Evolutionary conservation across 768 basidiomycete species (phyloP).

Genomic region (Saitozyma podzolica): DNA sequence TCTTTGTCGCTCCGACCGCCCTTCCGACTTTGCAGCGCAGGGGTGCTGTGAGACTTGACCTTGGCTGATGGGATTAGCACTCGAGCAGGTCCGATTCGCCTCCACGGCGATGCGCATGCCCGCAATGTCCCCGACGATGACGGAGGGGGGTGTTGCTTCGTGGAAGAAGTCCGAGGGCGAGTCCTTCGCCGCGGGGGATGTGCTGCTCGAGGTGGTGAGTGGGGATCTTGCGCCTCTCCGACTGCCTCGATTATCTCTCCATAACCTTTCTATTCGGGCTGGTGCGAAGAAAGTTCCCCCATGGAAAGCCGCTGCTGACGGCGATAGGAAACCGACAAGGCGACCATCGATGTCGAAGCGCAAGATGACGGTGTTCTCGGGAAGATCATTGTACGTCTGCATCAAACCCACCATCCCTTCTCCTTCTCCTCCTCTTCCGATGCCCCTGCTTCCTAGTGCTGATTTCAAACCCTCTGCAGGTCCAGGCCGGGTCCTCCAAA

Average conservation of each 20-base stretch:
- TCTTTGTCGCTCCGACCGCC: too few species aligned
- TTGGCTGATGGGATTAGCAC: neutral
- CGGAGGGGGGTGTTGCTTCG: constrained; percentile 82
- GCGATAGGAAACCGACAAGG: constrained; percentile 51
- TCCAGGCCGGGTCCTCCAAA: constrained; percentile 75
- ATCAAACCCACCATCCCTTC: neutral
- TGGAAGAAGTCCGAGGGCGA: constrained; percentile 92
- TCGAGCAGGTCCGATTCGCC: constrained; percentile 53
- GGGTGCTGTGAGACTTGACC: too few species aligned
- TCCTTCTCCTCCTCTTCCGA: neutral
- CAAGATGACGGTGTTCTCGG: constrained; percentile 54
- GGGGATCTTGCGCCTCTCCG: neutral
- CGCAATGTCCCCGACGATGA: constrained; percentile 97
- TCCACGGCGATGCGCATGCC: constrained; percentile 84
- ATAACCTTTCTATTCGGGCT: neutral
- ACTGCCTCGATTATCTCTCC: neutral
- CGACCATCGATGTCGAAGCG: constrained; percentile 54
- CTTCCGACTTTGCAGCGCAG: too few species aligned
- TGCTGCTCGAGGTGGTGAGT: constrained; percentile 80
- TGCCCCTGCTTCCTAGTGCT: neutral
- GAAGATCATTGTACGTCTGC: constrained; percentile 49
- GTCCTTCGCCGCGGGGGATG: constrained; percentile 74
- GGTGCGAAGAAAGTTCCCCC: neutral
- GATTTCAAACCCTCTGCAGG: constrained; percentile 54
- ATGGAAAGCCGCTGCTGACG: neutral